A percentile compares a stretch with the other conserved stretches of the same genome.
phyloP scores from a whole-genome alignment of 495 filamentous ascomycete genomes.

The Elaphomyces granulatus region DNA sequence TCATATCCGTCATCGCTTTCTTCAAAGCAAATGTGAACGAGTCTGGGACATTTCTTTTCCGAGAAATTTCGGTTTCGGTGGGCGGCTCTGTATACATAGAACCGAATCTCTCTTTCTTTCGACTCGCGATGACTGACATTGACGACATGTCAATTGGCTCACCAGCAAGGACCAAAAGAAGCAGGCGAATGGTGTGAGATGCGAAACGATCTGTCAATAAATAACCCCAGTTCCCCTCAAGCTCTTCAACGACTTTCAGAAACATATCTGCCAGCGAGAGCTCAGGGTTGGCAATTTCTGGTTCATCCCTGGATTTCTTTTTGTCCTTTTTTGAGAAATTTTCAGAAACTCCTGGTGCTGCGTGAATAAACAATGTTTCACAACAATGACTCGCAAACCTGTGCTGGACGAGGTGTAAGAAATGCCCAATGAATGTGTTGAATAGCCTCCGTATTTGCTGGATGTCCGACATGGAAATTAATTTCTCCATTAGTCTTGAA shows the following conservation, averaged over 20 bases:
- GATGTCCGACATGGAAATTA: conserved; percentile 69
- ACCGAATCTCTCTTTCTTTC: conserved; percentile 72
- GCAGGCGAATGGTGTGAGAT: conserved; percentile 75
- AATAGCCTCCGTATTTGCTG: conserved; percentile 77
- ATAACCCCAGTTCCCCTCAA: conserved; percentile 70
- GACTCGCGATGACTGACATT: conserved; percentile 63
- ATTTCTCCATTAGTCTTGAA: conserved; percentile 78
- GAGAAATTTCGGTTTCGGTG: conserved; percentile 14
- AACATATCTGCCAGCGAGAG: conserved; percentile 75
- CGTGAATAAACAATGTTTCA: conserved; percentile 76
- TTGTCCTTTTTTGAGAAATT: conserved; percentile 32
- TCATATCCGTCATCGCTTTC: conserved; percentile 62
- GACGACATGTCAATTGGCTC: conserved; percentile 53
- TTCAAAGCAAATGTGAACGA: conserved; percentile 62
- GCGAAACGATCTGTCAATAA: conserved; percentile 79
- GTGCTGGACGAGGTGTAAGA: conserved; percentile 78
- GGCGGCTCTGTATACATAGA: conserved; percentile 15
- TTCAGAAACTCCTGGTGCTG: conserved; percentile 60
- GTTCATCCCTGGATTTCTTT: conserved; percentile 17
- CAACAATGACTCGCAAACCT: conserved; percentile 95
- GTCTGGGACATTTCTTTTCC: conserved; percentile 51
- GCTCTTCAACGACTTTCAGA: conserved; percentile 62
- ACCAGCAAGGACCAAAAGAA: conserved; percentile 76
- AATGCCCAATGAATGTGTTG: conserved; percentile 72
- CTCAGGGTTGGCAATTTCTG: conserved; percentile 21